Percentiles rank a stretch among this genome's conserved stretches.
Evolutionary conservation across 306 rosid species (phyloP).

Genomic region (Prunus persica): DNA sequence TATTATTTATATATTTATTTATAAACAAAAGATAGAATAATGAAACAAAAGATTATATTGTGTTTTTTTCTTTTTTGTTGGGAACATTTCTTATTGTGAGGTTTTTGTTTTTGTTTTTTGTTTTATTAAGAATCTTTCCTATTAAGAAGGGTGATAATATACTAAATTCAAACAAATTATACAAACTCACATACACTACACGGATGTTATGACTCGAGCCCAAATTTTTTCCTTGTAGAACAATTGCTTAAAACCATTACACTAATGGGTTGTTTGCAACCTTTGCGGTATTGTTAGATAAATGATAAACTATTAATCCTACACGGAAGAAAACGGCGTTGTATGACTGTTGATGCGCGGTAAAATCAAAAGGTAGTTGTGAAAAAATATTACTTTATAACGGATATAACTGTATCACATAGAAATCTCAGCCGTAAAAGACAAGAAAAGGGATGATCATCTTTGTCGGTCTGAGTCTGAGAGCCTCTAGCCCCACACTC

Average conservation of each 20-base stretch:
- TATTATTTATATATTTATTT: too few relatives aligned
- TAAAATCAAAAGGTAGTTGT: neutral
- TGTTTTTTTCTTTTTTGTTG: too few relatives aligned
- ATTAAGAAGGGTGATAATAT: too few relatives aligned
- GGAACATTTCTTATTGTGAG: too few relatives aligned
- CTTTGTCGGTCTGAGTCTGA: neutral
- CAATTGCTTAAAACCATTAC: rapidly evolving
- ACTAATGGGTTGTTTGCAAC: too few relatives aligned
- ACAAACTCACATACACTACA: too few relatives aligned
- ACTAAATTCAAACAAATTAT: too few relatives aligned
- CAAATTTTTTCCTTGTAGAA: rapidly evolving
- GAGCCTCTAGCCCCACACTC: neutral
- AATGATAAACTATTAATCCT: too few relatives aligned
- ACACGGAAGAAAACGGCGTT: neutral
- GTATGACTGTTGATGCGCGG: neutral
- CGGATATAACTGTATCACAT: neutral
- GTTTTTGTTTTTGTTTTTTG: rapidly evolving
- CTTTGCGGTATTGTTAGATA: too few relatives aligned
- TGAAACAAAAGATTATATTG: too few relatives aligned
- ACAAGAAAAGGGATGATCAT: neutral
- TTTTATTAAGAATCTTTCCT: too few relatives aligned
- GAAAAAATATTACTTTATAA: neutral
- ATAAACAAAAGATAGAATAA: too few relatives aligned
- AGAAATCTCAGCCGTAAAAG: neutral
- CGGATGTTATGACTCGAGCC: rapidly evolving